These are phyloP conservation scores for Eucalyptus sp. DNA, from an alignment of 345 rosid genomes.

Conservation along the genomic window DNA sequence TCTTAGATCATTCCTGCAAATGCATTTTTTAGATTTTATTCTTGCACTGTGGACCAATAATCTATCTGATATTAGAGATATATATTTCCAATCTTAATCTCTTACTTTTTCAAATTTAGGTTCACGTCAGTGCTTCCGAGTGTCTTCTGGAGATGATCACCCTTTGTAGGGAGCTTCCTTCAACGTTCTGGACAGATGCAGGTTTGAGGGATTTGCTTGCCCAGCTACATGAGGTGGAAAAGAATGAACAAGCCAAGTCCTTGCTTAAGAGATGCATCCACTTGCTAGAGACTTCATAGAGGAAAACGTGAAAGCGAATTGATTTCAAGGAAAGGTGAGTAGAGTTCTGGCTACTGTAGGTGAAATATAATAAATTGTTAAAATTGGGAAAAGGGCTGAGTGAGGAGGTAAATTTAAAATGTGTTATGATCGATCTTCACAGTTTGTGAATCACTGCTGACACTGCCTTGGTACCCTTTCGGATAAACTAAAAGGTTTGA, in stretches of 20 bases:
- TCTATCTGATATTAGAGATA: neutral
- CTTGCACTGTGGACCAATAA: neutral
- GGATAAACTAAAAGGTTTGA: neutral
- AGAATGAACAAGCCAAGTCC: constrained; percentile 68
- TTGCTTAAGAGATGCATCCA: constrained; percentile 51
- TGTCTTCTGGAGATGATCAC: constrained; percentile 49
- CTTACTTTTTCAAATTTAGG: constrained; percentile 16
- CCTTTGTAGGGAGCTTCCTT: constrained; percentile 22
- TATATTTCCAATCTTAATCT: neutral
- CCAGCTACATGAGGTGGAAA: constrained; percentile 54
- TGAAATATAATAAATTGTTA: neutral
- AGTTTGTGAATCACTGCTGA: neutral
- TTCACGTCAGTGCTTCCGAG: constrained; percentile 74
- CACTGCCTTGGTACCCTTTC: neutral
- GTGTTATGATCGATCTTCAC: neutral
- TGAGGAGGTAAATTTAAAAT: neutral
- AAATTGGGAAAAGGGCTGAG: neutral
- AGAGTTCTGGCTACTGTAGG: neutral
- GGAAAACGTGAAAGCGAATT: neutral
- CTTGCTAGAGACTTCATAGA: constrained; percentile 19
- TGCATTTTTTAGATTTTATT: neutral
- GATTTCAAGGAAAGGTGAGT: neutral
- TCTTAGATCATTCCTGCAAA: neutral
- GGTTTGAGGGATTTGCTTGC: constrained; percentile 40
- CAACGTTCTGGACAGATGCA: constrained; percentile 6